These are phyloP conservation scores for Rubroboletus satanas DNA, from an alignment of 768 basidiomycete genomes.

Conservation along the genomic window DNA sequence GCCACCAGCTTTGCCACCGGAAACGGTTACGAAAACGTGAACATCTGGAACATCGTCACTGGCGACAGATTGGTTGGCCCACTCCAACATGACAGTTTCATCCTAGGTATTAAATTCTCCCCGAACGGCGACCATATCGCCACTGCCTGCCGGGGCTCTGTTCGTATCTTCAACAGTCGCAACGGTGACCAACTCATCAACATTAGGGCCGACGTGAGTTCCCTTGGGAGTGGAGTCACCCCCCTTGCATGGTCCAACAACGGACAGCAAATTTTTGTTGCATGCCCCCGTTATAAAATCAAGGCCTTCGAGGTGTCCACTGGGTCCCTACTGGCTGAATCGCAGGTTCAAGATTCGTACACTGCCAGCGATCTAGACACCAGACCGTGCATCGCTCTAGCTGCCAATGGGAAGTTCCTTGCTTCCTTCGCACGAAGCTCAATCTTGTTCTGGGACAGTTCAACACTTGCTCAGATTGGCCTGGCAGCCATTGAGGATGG, in stretches of 20 bases:
- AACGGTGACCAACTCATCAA: not conserved
- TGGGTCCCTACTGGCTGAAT: not conserved
- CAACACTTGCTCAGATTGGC: not conserved
- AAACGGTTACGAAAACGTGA: not conserved
- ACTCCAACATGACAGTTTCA: not conserved
- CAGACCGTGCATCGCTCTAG: not conserved
- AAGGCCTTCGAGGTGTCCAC: not conserved
- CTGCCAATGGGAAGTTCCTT: not conserved
- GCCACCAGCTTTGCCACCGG: not conserved
- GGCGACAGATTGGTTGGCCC: not conserved
- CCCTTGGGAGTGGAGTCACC: not conserved
- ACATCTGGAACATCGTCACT: not conserved
- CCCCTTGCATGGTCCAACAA: not conserved
- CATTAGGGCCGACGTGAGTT: not conserved
- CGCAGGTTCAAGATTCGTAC: not conserved
- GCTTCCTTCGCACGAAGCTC: not conserved
- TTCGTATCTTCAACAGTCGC: not conserved
- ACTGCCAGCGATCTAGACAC: not conserved
- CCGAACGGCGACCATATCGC: not conserved
- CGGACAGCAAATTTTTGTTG: not conserved
- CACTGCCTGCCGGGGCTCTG: not conserved
- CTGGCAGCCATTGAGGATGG: not conserved
- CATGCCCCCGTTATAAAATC: not conserved
- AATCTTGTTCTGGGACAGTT: not conserved
- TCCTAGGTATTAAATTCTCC: not conserved